A percentile compares a stretch with the other conserved stretches of the same genome.
Evolutionary conservation across 164 flowering plant species (phyloP).

Genomic region (Magnolia officinalis): DNA sequence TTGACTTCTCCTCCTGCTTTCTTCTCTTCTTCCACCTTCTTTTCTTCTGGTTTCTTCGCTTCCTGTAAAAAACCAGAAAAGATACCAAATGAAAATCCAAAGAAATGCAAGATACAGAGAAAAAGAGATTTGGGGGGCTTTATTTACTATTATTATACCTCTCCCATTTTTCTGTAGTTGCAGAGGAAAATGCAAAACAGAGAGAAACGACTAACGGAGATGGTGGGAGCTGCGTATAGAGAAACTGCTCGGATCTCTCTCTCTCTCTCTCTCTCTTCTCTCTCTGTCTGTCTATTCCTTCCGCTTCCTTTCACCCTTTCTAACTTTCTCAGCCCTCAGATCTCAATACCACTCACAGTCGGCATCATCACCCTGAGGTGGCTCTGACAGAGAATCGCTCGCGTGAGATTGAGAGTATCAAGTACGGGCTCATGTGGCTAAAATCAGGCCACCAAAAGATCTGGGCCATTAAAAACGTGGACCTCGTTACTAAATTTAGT

Average conservation of each 20-base stretch:
- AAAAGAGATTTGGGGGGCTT: neutral
- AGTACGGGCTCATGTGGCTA: neutral
- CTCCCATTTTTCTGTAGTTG: neutral
- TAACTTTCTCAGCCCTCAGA: neutral
- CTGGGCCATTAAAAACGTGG: neutral
- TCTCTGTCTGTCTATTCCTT: neutral
- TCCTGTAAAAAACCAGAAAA: slow-evolving; percentile 7
- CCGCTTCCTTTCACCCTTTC: neutral
- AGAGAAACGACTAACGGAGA: neutral
- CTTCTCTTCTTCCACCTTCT: slow-evolving; percentile 15
- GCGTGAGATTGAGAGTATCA: neutral
- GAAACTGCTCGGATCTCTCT: neutral
- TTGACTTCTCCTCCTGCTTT: slow-evolving; percentile 21
- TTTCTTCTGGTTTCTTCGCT: slow-evolving; percentile 27
- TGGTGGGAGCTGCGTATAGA: neutral
- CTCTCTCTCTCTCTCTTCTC: neutral
- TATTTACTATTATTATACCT: neutral
- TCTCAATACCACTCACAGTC: neutral
- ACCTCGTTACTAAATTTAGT: too few relatives aligned
- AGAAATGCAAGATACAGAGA: neutral
- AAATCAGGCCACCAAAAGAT: neutral
- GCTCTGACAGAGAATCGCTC: neutral
- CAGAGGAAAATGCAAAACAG: neutral
- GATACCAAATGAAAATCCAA: neutral
- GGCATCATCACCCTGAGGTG: neutral